Evolutionary conservation across 306 rosid genomes (phyloP), one percentile per base, ranked within the genome.

Genomic region (Trichosanthes cucumerina): DNA sequence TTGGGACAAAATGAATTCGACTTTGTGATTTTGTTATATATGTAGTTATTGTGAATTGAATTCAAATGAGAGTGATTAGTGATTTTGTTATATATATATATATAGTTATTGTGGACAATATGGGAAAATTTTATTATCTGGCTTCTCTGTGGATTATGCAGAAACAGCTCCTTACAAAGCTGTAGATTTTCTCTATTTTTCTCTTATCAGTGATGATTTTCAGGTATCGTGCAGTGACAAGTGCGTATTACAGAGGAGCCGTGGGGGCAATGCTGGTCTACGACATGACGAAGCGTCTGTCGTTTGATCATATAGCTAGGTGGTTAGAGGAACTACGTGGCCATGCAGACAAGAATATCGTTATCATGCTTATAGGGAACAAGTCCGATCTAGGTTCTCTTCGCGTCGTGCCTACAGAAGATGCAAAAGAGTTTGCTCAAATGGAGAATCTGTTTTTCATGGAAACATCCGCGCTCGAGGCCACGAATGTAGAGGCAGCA

Each of bases 231-330:
- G 99, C 99, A 3, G 94, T 95, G 87, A 95, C 99, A 49, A 90
- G 93, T 59, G 99, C 99, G 9, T 95, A 95, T 81, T 95, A 95
- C 79, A 88, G 99, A 83, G 99, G 99, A 43, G 96, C 97, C 26
- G 94, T 84, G 6, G 99, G 99, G 7, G 97, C 99, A 0, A 87
- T 95, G 88, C 88, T 95, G 64, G 93, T 91, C 73, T 95, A 95
- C 56, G 99, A 95, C 89, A 87, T 95, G 68, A 85, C 92, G 72
- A 95, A 86, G 77, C 92, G 88, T 36, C 92, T 84, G 62, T 39
- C 93, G 56, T 95, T 95, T 63, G 91, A 92, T 66, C 96, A 95
- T 66, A 87, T 91, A 6, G 84, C 89, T 12, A 89, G 83, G 83
- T 95, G 99, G 99, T 78, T 95, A 41, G 93, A 92, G 19, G 99